Evolutionary conservation across 208 protist genomes (phyloP).

Genomic region (Novymonas esmeraldas): DNA sequence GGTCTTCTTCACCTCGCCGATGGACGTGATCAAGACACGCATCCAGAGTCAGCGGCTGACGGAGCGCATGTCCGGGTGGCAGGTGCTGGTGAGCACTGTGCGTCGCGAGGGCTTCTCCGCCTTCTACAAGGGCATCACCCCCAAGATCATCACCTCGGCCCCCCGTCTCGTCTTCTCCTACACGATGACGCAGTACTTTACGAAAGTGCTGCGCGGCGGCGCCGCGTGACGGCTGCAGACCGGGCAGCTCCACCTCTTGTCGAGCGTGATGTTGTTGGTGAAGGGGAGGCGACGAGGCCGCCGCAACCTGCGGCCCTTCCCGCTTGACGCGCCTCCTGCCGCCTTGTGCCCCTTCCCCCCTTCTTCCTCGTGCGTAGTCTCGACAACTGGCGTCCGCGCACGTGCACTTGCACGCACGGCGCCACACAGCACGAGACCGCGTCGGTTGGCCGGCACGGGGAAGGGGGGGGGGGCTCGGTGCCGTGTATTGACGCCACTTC

Average conservation of each 20-base stretch:
- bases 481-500: too few relatives aligned
- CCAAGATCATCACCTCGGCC: constrained; percentile 74
- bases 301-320: too few relatives aligned
- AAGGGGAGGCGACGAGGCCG: background rate
- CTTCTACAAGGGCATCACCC: constrained; percentile 88
- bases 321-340: too few relatives aligned
- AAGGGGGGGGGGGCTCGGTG: too few relatives aligned
- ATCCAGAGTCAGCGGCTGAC: constrained; percentile 70
- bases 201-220: constrained; percentile 41
- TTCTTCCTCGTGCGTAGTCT: too few relatives aligned
- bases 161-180: constrained; percentile 87
- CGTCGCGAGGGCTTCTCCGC: constrained; percentile 60
- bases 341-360: too few relatives aligned
- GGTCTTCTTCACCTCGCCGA: constrained; percentile 66
- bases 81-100: constrained; percentile 56
- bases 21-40: constrained; percentile 88
- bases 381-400: too few relatives aligned
- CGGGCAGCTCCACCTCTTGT: background rate
- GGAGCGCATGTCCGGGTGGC: constrained; percentile 51
- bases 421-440: too few relatives aligned
- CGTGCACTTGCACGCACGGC: too few relatives aligned
- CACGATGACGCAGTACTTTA: constrained; percentile 87
- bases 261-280: background rate
- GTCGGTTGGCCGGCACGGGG: too few relatives aligned
- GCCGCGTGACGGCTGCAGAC: too few relatives aligned